phyloP scores from a whole-genome alignment of 2,329 filamentous ascomycete genomes.

The Colletotrichum coccodes region DNA sequence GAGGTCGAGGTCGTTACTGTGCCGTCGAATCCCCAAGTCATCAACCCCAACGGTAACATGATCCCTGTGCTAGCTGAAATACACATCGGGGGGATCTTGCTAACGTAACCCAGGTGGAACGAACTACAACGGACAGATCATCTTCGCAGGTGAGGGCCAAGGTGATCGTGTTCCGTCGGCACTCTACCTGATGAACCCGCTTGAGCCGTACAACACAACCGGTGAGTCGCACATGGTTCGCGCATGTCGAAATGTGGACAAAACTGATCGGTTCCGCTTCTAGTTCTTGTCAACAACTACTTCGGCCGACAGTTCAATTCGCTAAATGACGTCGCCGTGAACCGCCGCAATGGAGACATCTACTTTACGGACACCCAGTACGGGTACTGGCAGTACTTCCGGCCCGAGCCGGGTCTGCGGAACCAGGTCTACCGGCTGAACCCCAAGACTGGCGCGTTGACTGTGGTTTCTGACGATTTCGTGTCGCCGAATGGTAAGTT shows the following conservation, averaged over 20 bases:
- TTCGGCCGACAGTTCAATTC: constrained; percentile 70
- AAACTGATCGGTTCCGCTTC: not conserved
- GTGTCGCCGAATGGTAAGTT: constrained; percentile 58
- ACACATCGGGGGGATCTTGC: not conserved
- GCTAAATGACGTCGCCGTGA: constrained; percentile 65
- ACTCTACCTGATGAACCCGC: constrained; percentile 54
- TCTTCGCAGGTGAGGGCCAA: constrained; percentile 62
- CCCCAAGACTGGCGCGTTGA: constrained; percentile 58
- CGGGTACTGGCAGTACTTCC: constrained; percentile 67
- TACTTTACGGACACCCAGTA: constrained; percentile 74
- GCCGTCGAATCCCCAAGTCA: constrained; percentile 51
- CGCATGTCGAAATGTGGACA: not conserved
- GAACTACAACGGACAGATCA: constrained; percentile 59
- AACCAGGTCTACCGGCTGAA: constrained; percentile 70
- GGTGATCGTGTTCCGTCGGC: constrained; percentile 52
- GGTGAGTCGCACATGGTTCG: constrained; percentile 40
- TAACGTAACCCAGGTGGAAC: constrained; percentile 51
- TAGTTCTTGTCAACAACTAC: constrained; percentile 66
- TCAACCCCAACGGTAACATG: constrained; percentile 61
- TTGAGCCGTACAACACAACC: constrained; percentile 60
- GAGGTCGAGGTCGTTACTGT: constrained; percentile 55
- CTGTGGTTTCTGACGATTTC: constrained; percentile 68
- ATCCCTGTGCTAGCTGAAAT: not conserved
- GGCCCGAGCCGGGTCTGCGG: constrained; percentile 60
- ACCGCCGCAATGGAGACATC: constrained; percentile 65